A percentile compares a stretch with the other conserved stretches of the same genome.
These are phyloP conservation scores for Blastocystis hominis DNA, from an alignment of 352 stramenopile genomes.

Conservation along the genomic window DNA sequence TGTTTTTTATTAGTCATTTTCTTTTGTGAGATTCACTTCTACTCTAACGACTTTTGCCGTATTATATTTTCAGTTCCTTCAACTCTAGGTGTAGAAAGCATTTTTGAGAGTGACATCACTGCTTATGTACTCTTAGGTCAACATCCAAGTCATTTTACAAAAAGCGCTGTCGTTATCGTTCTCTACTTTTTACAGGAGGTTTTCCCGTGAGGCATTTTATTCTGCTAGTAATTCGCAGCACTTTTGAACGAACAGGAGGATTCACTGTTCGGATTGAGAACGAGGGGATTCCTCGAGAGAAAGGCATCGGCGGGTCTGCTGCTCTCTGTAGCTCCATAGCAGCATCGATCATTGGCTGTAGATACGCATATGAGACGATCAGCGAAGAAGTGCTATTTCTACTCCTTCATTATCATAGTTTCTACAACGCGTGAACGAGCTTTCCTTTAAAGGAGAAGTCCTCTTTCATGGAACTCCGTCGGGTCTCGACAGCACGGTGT, in stretches of 20 bases:
- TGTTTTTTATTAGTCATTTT: no score
- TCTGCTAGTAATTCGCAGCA: not conserved
- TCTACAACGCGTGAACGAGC: conserved; percentile 70
- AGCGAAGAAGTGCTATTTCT: no score
- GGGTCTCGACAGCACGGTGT: conserved; percentile 81
- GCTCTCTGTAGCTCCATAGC: conserved; percentile 76
- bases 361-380: not conserved
- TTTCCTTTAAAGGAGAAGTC: conserved; percentile 75
- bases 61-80: no score
- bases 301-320: conserved; percentile 78
- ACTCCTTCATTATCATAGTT: not conserved
- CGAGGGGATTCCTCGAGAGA: conserved; percentile 66
- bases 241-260: not conserved
- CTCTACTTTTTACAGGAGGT: not conserved
- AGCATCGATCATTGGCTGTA: conserved; percentile 63
- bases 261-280: conserved; percentile 22
- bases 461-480: conserved; percentile 79
- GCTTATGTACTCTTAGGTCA: no score
- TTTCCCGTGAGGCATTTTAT: not conserved
- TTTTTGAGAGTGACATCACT: no score
- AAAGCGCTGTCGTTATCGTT: not conserved
- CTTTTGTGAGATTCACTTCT: no score
- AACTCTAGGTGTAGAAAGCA: no score
- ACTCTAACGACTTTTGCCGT: no score
- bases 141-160: not conserved